Evolutionary conservation across 805 yeast genomes (phyloP), one percentile per base, ranked within the genome.

Genomic region (Hagleromyces aurorensis): DNA sequence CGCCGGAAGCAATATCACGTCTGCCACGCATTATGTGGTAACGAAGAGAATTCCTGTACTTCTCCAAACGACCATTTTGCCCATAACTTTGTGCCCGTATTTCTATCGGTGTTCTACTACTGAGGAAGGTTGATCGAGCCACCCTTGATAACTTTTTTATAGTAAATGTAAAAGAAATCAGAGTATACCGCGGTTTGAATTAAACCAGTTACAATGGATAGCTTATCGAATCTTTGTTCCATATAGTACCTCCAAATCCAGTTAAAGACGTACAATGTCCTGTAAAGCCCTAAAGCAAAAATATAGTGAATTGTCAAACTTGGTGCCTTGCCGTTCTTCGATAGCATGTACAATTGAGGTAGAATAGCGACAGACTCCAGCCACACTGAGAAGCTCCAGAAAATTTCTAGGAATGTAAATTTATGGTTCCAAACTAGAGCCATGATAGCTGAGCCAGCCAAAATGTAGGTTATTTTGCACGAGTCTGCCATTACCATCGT

Each of bases 351-450:
- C 52, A 91, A 64, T 60, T 91, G 98, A 4, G 98, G 98, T 36
- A 91, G 59, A 33, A 91, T 86, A 7, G 95, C 94, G 19, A 83
- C 81, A 24, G 89, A 69, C 58, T 91, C 98, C 30, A 91, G 68
- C 96, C 97, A 91, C 29, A 86, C 61, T 10, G 89, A 76, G 49
- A 86, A 91, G 13, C 91, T 68, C 98, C 98, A 91, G 19, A 76
- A 40, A 7, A 83, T 48, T 48, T 83, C 94, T 8, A 67, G 37
- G 8, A 74, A 22, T 0, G 77, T 59, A 57, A 75, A 86, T 30
- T 71, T 69, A 52, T 72, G 69, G 30, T 83, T 76, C 61, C 84
- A 77, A 5, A 85, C 46, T 24, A 85, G 57, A 0, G 76, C 69
- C 36, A 74, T 46, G 3, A 82, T 52, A 5, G 64, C 59, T 1